Evolutionary conservation across 1,284 basidiomycete species (phyloP), one percentile per base, ranked within the genome.

Genomic region (Fomitopsis palustris): DNA sequence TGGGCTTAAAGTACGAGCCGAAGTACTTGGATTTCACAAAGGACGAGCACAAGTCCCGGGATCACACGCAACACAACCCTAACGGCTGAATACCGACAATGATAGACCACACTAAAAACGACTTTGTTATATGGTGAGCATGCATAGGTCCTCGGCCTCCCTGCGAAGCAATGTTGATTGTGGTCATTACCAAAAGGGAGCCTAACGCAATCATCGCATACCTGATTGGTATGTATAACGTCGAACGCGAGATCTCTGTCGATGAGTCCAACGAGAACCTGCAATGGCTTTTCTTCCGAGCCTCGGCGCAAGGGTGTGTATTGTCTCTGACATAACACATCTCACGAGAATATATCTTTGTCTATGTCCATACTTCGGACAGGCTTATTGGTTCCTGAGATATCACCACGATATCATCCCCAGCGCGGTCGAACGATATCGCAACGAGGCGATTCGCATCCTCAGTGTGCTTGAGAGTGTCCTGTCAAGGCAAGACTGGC

Each of bases 1-100:
- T 74, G 56, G 70, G 70, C 21, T 61, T 73, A 8, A 61, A 66
- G 10, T 74, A 71, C 63, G 70, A 74, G 61, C 61, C 67, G 47
- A 68, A 65, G 55, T 72, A 65, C 62, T 67, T 72, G 55, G 65
- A 70, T 57, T 70, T 72, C 57, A 27, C 23, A 29, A 55, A 52
- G 49, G 17, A 37, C 37, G 58, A 60, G n/a, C 54, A 45, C 3
- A 60, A 45, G 27, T n/a, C 47, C 5, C 16, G 38, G 8, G 49
- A 53, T 9, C 33, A 56, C 39, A 53, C 49, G 25, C 51, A 53
- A 27, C 53, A 56, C 58, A 60, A 60, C 39, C 54, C 54, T 5
- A 60, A 60, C 23, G 58, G 54, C 6, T 38, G 58, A n/a, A 60
- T 60, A 23, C 58, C 58, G 3, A 53, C 58, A 10, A 12, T 56